Conservation (phyloP, 2,329 filamentous ascomycete species). For the Colletotrichum euphorbiae region DNA sequence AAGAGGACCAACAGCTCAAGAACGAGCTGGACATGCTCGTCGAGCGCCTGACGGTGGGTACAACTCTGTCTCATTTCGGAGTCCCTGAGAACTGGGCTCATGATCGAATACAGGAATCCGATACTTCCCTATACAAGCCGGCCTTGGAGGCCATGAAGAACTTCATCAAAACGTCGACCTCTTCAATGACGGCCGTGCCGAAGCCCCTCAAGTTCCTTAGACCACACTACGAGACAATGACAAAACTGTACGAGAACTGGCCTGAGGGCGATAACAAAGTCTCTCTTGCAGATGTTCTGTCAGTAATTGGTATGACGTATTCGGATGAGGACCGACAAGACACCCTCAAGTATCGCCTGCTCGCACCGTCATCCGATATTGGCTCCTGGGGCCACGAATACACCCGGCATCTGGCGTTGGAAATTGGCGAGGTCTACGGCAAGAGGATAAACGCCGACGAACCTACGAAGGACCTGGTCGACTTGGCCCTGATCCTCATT, state of each 20-base stretch:
- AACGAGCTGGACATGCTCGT: slow-evolving; percentile 98
- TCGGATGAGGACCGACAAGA: slow-evolving; percentile 96
- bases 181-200: slow-evolving; percentile 98
- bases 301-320: slow-evolving; percentile 98
- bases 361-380: slow-evolving; percentile 91
- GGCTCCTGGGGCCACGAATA: slow-evolving; percentile 99
- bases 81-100: neutral
- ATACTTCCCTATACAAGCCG: slow-evolving; percentile 88
- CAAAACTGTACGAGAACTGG: slow-evolving; percentile 92
- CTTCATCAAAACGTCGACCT: slow-evolving; percentile 98
- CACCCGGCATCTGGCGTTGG: slow-evolving; percentile 91
- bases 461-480: slow-evolving; percentile 83
- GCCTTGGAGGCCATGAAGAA: slow-evolving; percentile 97
- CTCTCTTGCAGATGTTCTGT: slow-evolving; percentile 92
- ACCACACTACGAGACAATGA: slow-evolving; percentile 93
- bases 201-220: slow-evolving; percentile 98
- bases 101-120: slow-evolving; percentile 73
- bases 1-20: slow-evolving; percentile 98
- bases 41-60: slow-evolving; percentile 85
- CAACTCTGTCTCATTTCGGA: neutral
- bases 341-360: slow-evolving; percentile 93
- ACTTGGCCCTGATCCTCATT: slow-evolving; percentile 86
- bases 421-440: slow-evolving; percentile 94
- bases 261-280: slow-evolving; percentile 85
- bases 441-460: slow-evolving; percentile 89